Evolutionary conservation across 306 rosid species (phyloP), one percentile per base, ranked within the genome.

Genomic region (Inga leiocalycina): DNA sequence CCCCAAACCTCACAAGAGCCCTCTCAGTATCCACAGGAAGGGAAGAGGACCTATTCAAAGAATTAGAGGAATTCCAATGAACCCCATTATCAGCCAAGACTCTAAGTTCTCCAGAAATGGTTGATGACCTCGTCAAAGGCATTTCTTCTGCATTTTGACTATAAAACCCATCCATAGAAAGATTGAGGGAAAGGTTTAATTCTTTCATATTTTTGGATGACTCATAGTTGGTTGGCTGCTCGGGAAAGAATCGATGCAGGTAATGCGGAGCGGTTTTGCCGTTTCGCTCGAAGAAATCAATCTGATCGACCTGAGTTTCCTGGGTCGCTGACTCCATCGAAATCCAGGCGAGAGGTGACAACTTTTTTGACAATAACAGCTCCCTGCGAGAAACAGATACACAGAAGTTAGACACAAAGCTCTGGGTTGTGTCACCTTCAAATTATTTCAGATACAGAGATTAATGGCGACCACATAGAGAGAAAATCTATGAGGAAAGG

Each of bases 1-100:
- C 88, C 80, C 85, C 85, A 81, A 81, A 85, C 67, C 81, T 86
- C 79, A 86, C 49, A 24, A 81, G 54, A 78, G 70, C 64, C 52
- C 10, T 74, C 61, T 74, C 85, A 72, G 71, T 54, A 19, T 81
- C 80, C 57, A 61, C 57, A 16, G 76, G 48, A 76, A 84, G 73
- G 3, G 84, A 81, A 44, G 39, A 34, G 39, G 84, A 61, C 13
- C 74, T 81, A 20, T 73, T 62, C 74, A 81, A 17, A 11, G 14
- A 20, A 14, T 32, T 66, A 79, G 65, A 74, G 43, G 73, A 27
- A 75, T 27, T 56, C 20, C 71, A 37, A 16, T 44, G 14, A 22
- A 37, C 16, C 74, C 74, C 86, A 71, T 77, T 70, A 22, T 34
- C 9, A 71, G 0, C 82, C 48, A 78, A 27, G 37, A 24, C 1